A percentile compares a stretch with the other conserved stretches of the same genome.
phyloP scores from a whole-genome alignment of 2,329 filamentous ascomycete genomes.

The Ophiocordyceps camponoti-leonardi region DNA sequence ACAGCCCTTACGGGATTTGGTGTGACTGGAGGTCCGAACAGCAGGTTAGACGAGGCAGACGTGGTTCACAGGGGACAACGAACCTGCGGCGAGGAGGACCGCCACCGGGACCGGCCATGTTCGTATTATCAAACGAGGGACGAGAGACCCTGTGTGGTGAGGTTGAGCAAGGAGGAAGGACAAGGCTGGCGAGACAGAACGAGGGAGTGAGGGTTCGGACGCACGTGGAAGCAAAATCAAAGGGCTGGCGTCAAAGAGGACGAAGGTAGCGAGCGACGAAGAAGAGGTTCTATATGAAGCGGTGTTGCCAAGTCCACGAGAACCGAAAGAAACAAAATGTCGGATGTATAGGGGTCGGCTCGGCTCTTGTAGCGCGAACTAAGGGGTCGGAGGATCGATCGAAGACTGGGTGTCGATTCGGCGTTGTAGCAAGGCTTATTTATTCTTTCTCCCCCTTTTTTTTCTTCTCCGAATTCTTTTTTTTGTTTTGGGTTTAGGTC shows the following conservation, averaged over 20 bases:
- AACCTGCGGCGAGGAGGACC: slow-evolving; percentile 66
- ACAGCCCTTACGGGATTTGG: slow-evolving; percentile 96
- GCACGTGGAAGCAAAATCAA: too few relatives aligned
- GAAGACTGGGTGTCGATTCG: neutral
- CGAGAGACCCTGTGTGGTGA: slow-evolving; percentile 1
- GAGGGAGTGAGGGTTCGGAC: neutral
- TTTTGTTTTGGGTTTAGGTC: too few relatives aligned
- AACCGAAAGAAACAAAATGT: too few relatives aligned
- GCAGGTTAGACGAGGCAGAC: neutral
- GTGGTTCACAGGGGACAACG: slow-evolving; percentile 9
- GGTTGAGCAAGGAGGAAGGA: neutral
- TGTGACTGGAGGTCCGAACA: slow-evolving; percentile 50
- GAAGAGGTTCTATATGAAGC: too few relatives aligned
- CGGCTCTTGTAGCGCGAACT: too few relatives aligned
- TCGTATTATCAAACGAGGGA: slow-evolving; percentile 5
- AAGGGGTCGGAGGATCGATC: neutral
- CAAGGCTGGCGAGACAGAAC: neutral
- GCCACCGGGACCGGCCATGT: slow-evolving; percentile 91
- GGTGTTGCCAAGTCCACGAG: too few relatives aligned
- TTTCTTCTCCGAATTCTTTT: too few relatives aligned
- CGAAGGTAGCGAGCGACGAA: too few relatives aligned
- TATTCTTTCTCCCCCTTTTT: too few relatives aligned
- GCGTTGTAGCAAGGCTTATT: neutral
- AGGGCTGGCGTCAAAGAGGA: too few relatives aligned
- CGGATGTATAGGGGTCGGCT: too few relatives aligned